These are phyloP conservation scores for Oehlia diaphana DNA, from an alignment of 192 early-diverging fungal genomes.

Conservation along the genomic window DNA sequence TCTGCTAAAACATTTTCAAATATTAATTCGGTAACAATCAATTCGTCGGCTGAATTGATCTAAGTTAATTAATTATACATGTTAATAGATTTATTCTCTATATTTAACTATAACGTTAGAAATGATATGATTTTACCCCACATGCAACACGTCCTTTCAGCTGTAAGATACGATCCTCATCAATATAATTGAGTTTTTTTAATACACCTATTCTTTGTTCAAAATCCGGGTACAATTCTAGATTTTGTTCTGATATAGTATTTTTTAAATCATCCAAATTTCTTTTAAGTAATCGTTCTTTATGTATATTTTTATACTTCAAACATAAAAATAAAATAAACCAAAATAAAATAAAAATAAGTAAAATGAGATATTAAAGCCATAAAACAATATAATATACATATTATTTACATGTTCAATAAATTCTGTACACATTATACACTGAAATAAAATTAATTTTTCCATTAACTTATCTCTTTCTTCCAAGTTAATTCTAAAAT, in stretches of 20 bases:
- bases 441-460: conserved; percentile 60
- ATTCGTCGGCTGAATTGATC: conserved; percentile 95
- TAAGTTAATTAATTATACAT: conserved; percentile 23
- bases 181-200: conserved; percentile 76
- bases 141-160: conserved; percentile 96
- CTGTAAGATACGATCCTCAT: conserved; percentile 82
- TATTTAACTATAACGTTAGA: not conserved
- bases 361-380: not conserved
- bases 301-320: conserved; percentile 55
- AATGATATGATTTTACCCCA: conserved; percentile 52
- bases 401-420: conserved; percentile 63
- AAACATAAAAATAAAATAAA: not conserved
- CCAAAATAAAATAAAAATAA: not conserved
- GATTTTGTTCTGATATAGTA: conserved; percentile 87
- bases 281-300: conserved; percentile 59
- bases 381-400: not conserved
- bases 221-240: conserved; percentile 93
- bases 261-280: conserved; percentile 75
- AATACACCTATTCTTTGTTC: conserved; percentile 85
- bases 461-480: conserved; percentile 59
- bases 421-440: conserved; percentile 75
- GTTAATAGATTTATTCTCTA: conserved; percentile 18
- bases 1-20: conserved; percentile 89
- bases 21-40: conserved; percentile 92
- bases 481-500: conserved; percentile 75